These are phyloP conservation scores for Bacterosira constricta DNA, from an alignment of 108 stramenopile species.

Conservation along the genomic window DNA sequence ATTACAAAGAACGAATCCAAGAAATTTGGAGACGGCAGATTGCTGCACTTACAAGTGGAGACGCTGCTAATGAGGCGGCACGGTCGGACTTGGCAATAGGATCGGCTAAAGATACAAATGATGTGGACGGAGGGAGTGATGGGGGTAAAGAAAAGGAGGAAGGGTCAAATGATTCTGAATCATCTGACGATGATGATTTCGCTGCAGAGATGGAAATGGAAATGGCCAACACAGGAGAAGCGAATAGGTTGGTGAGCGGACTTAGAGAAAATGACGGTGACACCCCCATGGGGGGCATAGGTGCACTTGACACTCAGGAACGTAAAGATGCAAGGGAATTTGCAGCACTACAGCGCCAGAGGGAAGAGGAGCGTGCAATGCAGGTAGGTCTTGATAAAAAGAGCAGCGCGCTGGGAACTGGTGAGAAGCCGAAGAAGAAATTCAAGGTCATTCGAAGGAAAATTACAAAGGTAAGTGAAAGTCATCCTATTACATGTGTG, in stretches of 20 bases:
- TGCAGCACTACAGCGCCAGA: constrained; percentile 71
- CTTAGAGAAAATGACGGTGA: constrained; percentile 42
- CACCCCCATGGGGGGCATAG: constrained; percentile 24
- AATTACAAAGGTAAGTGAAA: constrained; percentile 55
- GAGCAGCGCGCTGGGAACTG: neutral
- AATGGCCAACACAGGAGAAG: constrained; percentile 66
- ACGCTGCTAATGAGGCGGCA: constrained; percentile 11
- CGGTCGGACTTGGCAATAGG: constrained; percentile 28
- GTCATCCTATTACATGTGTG: neutral
- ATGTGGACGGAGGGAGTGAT: constrained; percentile 48
- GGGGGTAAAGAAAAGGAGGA: constrained; percentile 42
- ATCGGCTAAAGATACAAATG: constrained; percentile 20
- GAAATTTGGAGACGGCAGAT: constrained; percentile 89
- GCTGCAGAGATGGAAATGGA: constrained; percentile 74
- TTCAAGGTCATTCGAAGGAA: constrained; percentile 75
- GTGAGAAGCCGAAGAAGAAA: constrained; percentile 18
- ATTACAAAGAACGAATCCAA: constrained; percentile 86
- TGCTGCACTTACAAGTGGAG: constrained; percentile 57
- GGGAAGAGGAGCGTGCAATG: constrained; percentile 73
- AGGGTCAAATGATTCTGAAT: constrained; percentile 44
- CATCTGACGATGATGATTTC: constrained; percentile 67
- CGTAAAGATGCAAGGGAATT: constrained; percentile 82
- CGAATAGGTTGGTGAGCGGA: constrained; percentile 70
- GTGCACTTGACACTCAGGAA: constrained; percentile 43
- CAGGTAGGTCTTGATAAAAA: constrained; percentile 57